These are phyloP conservation scores for Bjerkandera adusta DNA, from an alignment of 1,284 basidiomycete species.

Conservation along the genomic window DNA sequence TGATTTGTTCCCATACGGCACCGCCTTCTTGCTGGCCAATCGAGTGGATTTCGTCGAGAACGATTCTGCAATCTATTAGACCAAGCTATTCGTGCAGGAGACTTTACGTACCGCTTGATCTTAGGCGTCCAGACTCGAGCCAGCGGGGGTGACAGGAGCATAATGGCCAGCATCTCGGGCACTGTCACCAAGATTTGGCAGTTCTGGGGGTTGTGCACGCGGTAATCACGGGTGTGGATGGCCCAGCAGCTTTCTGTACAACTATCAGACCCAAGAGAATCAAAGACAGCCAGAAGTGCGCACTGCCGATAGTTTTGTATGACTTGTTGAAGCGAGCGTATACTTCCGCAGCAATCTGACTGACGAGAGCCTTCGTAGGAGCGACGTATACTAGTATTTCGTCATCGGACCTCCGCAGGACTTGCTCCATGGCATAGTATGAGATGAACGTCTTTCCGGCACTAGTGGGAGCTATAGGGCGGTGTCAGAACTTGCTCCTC, in stretches of 20 bases:
- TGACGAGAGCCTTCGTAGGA: constrained; percentile 70
- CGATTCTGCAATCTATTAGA: constrained; percentile 42
- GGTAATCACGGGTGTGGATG: constrained; percentile 66
- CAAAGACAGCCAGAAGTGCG: neutral
- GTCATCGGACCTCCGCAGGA: constrained; percentile 57
- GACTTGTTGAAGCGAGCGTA: constrained; percentile 68
- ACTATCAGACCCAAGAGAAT: neutral
- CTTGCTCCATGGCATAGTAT: constrained; percentile 72
- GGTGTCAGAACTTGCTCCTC: neutral
- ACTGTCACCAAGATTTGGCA: constrained; percentile 74
- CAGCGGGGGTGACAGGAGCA: constrained; percentile 64
- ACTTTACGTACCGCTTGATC: constrained; percentile 49
- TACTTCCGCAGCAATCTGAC: constrained; percentile 66
- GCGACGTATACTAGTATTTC: constrained; percentile 73
- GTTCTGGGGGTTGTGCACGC: constrained; percentile 58
- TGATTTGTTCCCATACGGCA: constrained; percentile 68
- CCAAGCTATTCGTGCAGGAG: neutral
- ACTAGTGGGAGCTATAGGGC: constrained; percentile 54
- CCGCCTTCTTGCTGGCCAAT: constrained; percentile 70
- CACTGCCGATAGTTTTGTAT: constrained; percentile 40
- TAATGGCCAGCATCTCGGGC: constrained; percentile 64
- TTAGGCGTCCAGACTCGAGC: constrained; percentile 60
- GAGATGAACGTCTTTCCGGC: constrained; percentile 77
- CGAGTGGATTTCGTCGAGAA: constrained; percentile 71
- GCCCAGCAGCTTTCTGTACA: constrained; percentile 57